Conservation (phyloP, 2,329 filamentous ascomycete species). For the Drechslera avenae region DNA sequence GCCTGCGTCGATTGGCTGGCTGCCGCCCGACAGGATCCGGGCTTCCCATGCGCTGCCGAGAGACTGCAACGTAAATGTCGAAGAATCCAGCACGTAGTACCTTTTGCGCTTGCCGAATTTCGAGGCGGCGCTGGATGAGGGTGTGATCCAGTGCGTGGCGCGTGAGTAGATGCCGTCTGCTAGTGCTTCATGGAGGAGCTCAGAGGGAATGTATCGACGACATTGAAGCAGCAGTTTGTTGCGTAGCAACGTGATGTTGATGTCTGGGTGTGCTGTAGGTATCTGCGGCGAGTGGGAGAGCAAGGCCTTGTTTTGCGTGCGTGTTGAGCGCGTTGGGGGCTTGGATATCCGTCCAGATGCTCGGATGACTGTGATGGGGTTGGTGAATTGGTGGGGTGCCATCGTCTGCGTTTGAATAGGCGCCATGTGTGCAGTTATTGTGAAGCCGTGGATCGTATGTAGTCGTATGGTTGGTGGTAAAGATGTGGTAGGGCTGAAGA, state of each 20-base stretch:
- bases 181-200: constrained; percentile 27
- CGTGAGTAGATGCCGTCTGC: constrained; percentile 34
- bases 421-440: constrained; percentile 20
- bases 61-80: constrained; percentile 25
- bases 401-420: constrained; percentile 37
- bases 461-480: background rate
- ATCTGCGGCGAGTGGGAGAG: constrained; percentile 32
- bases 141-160: constrained; percentile 31
- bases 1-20: constrained; percentile 31
- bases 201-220: constrained; percentile 25
- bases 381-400: constrained; percentile 26
- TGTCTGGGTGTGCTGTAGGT: constrained; percentile 30
- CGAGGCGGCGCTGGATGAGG: constrained; percentile 19
- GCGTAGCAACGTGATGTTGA: constrained; percentile 33
- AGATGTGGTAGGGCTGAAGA: background rate
- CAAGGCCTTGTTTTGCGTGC: constrained; percentile 24
- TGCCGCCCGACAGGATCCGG: constrained; percentile 25
- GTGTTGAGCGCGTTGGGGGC: constrained; percentile 27
- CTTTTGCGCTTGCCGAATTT: constrained; percentile 29
- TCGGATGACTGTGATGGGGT: constrained; percentile 25
- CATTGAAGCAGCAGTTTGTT: constrained; percentile 35
- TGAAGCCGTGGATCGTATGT: background rate
- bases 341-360: constrained; percentile 26
- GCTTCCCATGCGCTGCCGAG: constrained; percentile 30
- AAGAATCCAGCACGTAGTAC: constrained; percentile 31